These are phyloP conservation scores for Chlamydomonas sp. DNA, from an alignment of 139 green algal genomes.

Conservation along the genomic window DNA sequence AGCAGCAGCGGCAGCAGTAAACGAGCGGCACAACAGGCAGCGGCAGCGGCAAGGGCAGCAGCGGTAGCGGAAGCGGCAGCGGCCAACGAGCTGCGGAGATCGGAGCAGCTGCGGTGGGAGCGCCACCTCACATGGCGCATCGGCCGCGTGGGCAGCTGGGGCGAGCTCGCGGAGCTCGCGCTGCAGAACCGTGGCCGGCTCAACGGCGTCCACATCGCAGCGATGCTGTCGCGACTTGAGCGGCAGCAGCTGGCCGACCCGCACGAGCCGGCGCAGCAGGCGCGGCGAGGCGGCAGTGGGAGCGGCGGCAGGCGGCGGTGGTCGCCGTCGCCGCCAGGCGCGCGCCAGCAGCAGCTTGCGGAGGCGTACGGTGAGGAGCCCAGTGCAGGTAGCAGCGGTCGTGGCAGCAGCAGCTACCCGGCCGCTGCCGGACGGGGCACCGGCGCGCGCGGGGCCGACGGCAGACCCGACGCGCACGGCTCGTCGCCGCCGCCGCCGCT, in stretches of 20 bases:
- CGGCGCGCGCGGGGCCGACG: neutral
- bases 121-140: constrained; percentile 16
- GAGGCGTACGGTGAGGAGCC: neutral
- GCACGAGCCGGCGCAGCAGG: neutral
- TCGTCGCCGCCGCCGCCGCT: no score
- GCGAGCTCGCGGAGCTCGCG: constrained; percentile 1
- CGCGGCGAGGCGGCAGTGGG: neutral
- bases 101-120: neutral
- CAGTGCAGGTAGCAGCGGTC: neutral
- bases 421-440: neutral
- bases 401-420: constrained; percentile 2
- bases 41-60: neutral
- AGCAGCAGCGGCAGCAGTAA: neutral
- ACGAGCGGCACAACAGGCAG: neutral
- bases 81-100: neutral
- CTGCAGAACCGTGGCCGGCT: neutral
- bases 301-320: neutral
- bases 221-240: constrained; percentile 6
- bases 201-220: constrained; percentile 22
- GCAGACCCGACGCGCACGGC: no score
- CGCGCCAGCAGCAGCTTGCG: neutral
- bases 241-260: neutral
- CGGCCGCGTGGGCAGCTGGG: neutral
- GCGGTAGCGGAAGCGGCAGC: neutral
- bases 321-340: neutral